phyloP scores from a whole-genome alignment of 352 stramenopile species.

The Globisporangium abappressorium region DNA sequence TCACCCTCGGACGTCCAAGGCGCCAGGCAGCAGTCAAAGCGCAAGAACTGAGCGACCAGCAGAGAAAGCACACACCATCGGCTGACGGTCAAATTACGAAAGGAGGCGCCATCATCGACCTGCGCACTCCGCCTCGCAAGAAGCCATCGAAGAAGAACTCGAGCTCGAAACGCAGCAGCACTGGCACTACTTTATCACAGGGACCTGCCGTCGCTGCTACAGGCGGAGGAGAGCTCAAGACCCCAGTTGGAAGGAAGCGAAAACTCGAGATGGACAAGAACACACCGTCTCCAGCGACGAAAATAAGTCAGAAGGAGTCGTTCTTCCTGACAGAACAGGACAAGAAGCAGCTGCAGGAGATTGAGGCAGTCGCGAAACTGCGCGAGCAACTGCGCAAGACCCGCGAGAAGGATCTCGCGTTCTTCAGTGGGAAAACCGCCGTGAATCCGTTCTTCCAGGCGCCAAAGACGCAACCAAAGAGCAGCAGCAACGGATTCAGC shows the following conservation, averaged over 20 bases:
- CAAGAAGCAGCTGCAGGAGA: conserved; percentile 68
- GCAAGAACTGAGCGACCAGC: conserved; percentile 25
- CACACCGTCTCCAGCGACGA: conserved; percentile 31
- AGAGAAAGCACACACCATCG: conserved; percentile 6
- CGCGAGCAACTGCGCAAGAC: conserved; percentile 61
- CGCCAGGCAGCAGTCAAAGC: conserved; percentile 47
- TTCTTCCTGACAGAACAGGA: conserved; percentile 70
- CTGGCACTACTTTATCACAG: background rate
- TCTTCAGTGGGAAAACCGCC: conserved; percentile 50
- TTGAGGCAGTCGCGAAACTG: conserved; percentile 59
- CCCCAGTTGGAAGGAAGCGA: conserved; percentile 38
- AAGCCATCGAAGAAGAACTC: conserved; percentile 1
- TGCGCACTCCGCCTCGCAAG: conserved; percentile 14
- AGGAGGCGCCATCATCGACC: conserved; percentile 6
- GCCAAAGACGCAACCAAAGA: conserved; percentile 15
- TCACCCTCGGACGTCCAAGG: conserved; percentile 46
- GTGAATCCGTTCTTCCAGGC: conserved; percentile 73
- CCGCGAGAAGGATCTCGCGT: conserved; percentile 66
- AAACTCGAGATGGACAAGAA: conserved; percentile 67
- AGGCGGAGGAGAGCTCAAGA: conserved; percentile 9
- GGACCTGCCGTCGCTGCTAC: background rate
- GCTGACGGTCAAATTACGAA: conserved; percentile 1
- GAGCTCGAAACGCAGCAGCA: background rate
- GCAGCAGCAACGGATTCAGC: background rate
- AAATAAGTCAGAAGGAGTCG: conserved; percentile 28